phyloP scores from a whole-genome alignment of 2,329 filamentous ascomycete species.

The Verticillium dahliae region DNA sequence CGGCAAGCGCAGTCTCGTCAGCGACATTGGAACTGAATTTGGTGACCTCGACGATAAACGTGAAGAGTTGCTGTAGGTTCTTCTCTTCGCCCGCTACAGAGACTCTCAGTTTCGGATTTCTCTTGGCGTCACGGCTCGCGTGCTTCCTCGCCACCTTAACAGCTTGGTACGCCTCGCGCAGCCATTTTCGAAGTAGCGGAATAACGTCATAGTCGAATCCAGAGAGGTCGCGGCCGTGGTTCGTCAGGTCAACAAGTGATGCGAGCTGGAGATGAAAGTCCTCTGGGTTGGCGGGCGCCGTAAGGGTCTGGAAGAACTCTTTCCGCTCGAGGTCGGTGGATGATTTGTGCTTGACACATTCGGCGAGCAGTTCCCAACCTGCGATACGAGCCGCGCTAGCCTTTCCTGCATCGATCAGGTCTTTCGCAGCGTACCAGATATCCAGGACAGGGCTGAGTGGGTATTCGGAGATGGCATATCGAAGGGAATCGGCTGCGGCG shows the following conservation, averaged over 20 bases:
- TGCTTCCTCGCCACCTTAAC: slow-evolving; percentile 45
- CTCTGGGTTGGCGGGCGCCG: slow-evolving; percentile 47
- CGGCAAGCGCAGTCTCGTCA: slow-evolving; percentile 52
- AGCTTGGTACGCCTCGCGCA: slow-evolving; percentile 47
- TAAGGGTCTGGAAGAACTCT: slow-evolving; percentile 59
- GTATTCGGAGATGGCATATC: slow-evolving; percentile 50
- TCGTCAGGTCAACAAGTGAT: slow-evolving; percentile 55
- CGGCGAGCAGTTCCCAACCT: slow-evolving; percentile 60
- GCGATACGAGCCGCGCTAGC: slow-evolving; percentile 45
- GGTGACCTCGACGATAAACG: slow-evolving; percentile 60
- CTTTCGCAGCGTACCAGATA: slow-evolving; percentile 61
- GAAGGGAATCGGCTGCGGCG: slow-evolving; percentile 50
- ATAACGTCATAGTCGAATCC: slow-evolving; percentile 64
- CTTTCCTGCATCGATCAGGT: slow-evolving; percentile 54
- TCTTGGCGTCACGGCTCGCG: slow-evolving; percentile 32
- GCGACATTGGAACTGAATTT: slow-evolving; percentile 71
- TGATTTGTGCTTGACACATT: slow-evolving; percentile 56
- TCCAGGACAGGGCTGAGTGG: slow-evolving; percentile 52
- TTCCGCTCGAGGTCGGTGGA: slow-evolving; percentile 61
- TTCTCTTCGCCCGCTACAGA: slow-evolving; percentile 47
- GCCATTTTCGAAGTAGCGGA: slow-evolving; percentile 55
- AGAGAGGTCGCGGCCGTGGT: slow-evolving; percentile 53
- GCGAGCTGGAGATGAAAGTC: slow-evolving; percentile 63
- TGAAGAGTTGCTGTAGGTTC: slow-evolving; percentile 58
- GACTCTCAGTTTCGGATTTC: slow-evolving; percentile 30